These are phyloP conservation scores for Tieghemiomyces parasiticus DNA, from an alignment of 192 early-diverging fungal species.

Conservation along the genomic window DNA sequence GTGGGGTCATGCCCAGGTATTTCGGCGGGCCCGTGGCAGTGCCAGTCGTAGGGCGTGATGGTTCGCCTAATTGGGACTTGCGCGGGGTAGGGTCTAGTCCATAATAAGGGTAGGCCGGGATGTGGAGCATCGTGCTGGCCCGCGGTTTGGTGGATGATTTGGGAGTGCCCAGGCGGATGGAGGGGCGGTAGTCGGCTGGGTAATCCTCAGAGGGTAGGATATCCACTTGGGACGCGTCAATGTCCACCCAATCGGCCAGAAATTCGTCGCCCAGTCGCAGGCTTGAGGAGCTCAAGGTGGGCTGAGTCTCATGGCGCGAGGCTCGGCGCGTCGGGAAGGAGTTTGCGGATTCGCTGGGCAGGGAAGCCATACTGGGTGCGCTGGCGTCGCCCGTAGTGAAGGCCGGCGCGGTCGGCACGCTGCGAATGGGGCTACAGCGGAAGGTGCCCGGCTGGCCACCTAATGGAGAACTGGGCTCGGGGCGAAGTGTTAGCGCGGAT, in stretches of 20 bases:
- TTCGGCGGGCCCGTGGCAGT: not conserved
- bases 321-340: not conserved
- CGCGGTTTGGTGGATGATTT: not conserved
- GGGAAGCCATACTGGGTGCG: not conserved
- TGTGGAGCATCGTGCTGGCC: not conserved
- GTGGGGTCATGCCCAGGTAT: not conserved
- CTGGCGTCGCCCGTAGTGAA: not conserved
- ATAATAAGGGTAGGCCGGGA: not conserved
- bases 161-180: not conserved
- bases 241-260: conserved; percentile 2
- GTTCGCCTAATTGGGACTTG: not conserved
- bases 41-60: not conserved
- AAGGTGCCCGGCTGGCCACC: too few species aligned
- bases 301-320: not conserved
- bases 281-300: not conserved
- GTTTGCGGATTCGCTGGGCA: not conserved
- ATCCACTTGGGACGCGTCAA: not conserved
- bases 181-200: not conserved
- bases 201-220: not conserved
- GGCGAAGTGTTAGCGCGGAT: too few species aligned
- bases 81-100: not conserved
- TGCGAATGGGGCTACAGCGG: not conserved
- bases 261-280: not conserved
- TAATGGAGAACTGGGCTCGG: too few species aligned
- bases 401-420: not conserved